phyloP scores from a whole-genome alignment of 1,284 basidiomycete species.

The Vanrija humicola region DNA sequence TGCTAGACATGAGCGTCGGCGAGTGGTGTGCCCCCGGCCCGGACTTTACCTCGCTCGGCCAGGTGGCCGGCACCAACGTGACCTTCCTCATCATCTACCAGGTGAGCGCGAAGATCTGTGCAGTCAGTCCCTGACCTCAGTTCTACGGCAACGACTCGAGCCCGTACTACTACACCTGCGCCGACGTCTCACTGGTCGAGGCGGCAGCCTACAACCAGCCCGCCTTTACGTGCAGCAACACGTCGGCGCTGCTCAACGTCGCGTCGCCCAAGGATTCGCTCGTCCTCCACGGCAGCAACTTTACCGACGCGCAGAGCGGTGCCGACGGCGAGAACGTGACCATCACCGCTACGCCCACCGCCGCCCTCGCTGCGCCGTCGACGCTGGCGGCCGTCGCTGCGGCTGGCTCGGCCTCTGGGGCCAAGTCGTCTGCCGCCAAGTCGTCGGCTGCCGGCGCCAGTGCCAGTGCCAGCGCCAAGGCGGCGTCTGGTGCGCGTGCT shows the following conservation, averaged over 20 bases:
- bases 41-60: conserved; percentile 21
- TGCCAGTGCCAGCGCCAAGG: not conserved
- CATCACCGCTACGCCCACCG: not conserved
- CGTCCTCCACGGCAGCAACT: not conserved
- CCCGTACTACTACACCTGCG: conserved; percentile 23
- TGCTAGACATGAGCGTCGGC: conserved; percentile 19
- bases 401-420: not conserved
- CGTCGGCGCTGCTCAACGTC: not conserved
- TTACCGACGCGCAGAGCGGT: not conserved
- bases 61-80: conserved; percentile 19
- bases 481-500: not conserved
- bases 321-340: not conserved
- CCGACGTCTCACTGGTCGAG: conserved; percentile 22
- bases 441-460: not conserved
- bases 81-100: conserved; percentile 29
- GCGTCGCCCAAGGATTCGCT: conserved; percentile 3
- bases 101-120: conserved; percentile 1
- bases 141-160: conserved; percentile 10
- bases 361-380: not conserved
- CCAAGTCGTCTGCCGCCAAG: not conserved
- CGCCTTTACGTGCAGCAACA: conserved; percentile 2
- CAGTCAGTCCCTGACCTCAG: not conserved
- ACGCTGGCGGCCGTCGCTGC: not conserved
- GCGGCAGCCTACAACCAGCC: not conserved
- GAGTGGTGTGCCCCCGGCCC: conserved; percentile 24